Percentiles rank a stretch among this genome's conserved stretches.
phyloP scores from a whole-genome alignment of 257 asterid species.

The Salvia miltiorrhiza region DNA sequence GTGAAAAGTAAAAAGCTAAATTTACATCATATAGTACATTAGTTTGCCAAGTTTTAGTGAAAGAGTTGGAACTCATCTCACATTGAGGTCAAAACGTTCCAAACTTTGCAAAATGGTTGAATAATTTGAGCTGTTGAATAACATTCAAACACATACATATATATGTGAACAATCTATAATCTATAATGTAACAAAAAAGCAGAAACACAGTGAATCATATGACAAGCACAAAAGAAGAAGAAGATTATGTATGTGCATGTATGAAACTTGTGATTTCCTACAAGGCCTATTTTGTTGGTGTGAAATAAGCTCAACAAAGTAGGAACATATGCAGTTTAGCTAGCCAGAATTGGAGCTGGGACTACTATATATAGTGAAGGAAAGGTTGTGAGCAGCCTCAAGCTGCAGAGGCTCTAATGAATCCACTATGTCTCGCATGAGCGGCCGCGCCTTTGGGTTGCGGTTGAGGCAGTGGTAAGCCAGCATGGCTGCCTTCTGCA shows the following conservation, averaged over 20 bases:
- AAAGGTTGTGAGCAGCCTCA: constrained; percentile 28
- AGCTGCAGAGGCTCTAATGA: constrained; percentile 83
- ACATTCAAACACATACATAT: neutral
- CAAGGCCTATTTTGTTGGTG: neutral
- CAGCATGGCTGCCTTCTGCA: constrained; percentile 82
- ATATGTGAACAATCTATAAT: neutral
- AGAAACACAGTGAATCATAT: neutral
- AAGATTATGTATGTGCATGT: neutral
- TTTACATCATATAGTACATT: too few relatives aligned
- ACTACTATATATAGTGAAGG: constrained; percentile 36
- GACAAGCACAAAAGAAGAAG: neutral
- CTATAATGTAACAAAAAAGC: neutral
- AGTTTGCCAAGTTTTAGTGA: too few relatives aligned
- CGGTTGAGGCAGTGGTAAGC: constrained; percentile 83
- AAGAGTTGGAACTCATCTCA: neutral
- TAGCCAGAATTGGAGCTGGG: neutral
- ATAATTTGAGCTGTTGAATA: neutral
- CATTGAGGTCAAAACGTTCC: neutral
- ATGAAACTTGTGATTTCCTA: neutral
- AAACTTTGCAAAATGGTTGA: neutral
- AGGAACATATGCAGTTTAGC: neutral
- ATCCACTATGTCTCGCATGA: constrained; percentile 89
- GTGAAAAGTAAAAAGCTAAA: too few relatives aligned
- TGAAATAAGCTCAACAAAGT: neutral
- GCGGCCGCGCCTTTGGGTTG: constrained; percentile 86